A percentile compares a stretch with the other conserved stretches of the same genome.
Evolutionary conservation across 495 filamentous ascomycete species (phyloP).

Genomic region (Aspergillus bridgeri): DNA sequence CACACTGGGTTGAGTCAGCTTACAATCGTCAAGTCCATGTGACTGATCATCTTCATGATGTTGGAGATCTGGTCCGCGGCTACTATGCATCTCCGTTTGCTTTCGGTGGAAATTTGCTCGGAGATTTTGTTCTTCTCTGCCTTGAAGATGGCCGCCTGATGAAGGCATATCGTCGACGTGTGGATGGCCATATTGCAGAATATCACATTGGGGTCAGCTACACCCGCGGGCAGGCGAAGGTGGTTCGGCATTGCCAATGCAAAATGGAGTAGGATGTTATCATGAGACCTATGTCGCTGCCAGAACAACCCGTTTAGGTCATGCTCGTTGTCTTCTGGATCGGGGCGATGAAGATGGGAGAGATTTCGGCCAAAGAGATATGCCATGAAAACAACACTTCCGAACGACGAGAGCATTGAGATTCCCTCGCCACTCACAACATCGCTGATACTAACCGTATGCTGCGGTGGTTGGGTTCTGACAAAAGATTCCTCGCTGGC

Average conservation of each 20-base stretch:
- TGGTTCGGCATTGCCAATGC: conserved; percentile 78
- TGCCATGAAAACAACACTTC: conserved; percentile 77
- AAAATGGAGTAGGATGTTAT: conserved; percentile 85
- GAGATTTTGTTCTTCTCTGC: conserved; percentile 85
- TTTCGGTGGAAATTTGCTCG: conserved; percentile 73
- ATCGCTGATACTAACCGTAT: conserved; percentile 64
- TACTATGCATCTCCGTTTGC: conserved; percentile 88
- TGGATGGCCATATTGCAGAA: conserved; percentile 97
- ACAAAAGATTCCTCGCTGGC: conserved; percentile 83
- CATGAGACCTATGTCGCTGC: conserved; percentile 86
- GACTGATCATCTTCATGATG: conserved; percentile 93
- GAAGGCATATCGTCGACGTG: conserved; percentile 92
- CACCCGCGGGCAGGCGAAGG: conserved; percentile 74
- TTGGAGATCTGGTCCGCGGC: conserved; percentile 93
- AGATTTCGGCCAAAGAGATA: conserved; percentile 93
- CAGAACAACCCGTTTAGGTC: conserved; percentile 95
- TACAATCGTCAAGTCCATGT: conserved; percentile 81
- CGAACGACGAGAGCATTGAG: conserved; percentile 70
- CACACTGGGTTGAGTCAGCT: conserved; percentile 24
- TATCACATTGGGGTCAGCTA: conserved; percentile 80
- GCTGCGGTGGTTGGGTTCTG: conserved; percentile 68
- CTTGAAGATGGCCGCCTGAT: conserved; percentile 97
- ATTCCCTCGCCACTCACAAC: conserved; percentile 70
- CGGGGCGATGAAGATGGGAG: conserved; percentile 87
- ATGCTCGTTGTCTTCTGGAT: conserved; percentile 73